Base-by-base conservation (phyloP, 768 basidiomycete species). In the Glaciozyma antarctica region DNA sequence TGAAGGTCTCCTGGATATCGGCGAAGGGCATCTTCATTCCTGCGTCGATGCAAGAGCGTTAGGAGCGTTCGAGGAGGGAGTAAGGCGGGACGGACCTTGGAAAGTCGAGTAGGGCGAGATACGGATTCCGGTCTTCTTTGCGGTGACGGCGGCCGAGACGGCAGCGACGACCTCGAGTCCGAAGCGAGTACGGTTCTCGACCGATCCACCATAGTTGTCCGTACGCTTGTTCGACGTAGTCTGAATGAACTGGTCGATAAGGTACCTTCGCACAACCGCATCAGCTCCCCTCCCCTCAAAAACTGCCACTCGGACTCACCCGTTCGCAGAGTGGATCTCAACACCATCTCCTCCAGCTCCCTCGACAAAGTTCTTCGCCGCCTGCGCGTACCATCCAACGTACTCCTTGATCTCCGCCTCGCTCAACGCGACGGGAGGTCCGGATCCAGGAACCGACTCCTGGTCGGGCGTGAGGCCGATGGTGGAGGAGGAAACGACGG, bases 311-410 rank as follows among this genome's bases (percentile, higher is more conserved):
- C 2, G 24, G 10, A 17, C 56, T n/a, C 8, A 26, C 19, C n/a
- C 24, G 7, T 38, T 34, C 0, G 60, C 45, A 86, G 2, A 10
- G 30, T 53, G 17, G 22, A 38, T 62, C 76, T 84, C 84, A 13
- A 83, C 78, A n/a, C 87, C 87, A 64, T 88, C 86, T 63, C 88
- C 88, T 0, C 84, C 86, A 21, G 85, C 85, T 53, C 78, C 69
- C 12, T 72, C 65, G 17, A 85, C 78, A 15, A 83, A 83, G 19
- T 21, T n/a, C 63, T 59, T 64, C 45, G 86, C 84, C 0, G 82
- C 83, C 12, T 77, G 75, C 3, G 79, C 82, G 70, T 81, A 86
- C n/a, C 75, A 70, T 7, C 74, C 67, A 22, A 83, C 73, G 62
- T 81, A 66, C 5, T 74, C 69, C 61, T 75, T 68, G 34, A 82